Evolutionary conservation across 2,329 filamentous ascomycete species (phyloP).

Genomic region (Beauveria sp.): DNA sequence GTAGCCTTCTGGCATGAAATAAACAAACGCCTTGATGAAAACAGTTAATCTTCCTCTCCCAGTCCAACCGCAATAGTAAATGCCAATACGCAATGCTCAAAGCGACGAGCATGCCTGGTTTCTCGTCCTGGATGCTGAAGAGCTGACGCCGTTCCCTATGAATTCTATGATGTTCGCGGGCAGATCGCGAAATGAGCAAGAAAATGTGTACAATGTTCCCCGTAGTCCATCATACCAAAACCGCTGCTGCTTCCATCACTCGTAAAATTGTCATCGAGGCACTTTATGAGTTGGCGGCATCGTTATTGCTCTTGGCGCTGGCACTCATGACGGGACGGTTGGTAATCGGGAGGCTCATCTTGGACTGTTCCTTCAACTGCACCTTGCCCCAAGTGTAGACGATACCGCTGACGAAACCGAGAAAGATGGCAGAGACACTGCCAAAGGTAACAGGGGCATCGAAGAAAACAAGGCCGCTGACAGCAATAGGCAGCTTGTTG

Average conservation of each 20-base stretch:
- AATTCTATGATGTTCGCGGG: neutral
- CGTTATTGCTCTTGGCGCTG: constrained; percentile 12
- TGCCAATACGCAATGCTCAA: constrained; percentile 5
- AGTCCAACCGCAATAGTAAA: constrained; percentile 1
- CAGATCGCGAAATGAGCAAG: neutral
- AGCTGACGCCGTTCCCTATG: constrained; percentile 9
- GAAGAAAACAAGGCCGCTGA: constrained; percentile 85
- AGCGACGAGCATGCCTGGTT: neutral
- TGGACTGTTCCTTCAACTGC: constrained; percentile 10
- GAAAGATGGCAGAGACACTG: constrained; percentile 74
- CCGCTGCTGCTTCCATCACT: neutral
- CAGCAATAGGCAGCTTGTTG: constrained; percentile 86
- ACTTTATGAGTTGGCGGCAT: constrained; percentile 10
- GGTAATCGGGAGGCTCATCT: constrained; percentile 9
- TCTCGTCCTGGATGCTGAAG: constrained; percentile 4
- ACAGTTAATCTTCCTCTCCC: neutral
- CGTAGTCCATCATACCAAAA: neutral
- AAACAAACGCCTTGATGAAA: constrained; percentile 4
- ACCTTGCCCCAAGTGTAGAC: constrained; percentile 53
- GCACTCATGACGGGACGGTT: constrained; percentile 12
- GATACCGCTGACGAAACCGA: constrained; percentile 80
- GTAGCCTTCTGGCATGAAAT: neutral
- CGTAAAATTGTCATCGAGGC: neutral
- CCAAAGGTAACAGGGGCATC: constrained; percentile 80
- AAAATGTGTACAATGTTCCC: neutral